Evolutionary conservation across 495 filamentous ascomycete genomes (phyloP).

Genomic region (Penicillium robsamsonii): DNA sequence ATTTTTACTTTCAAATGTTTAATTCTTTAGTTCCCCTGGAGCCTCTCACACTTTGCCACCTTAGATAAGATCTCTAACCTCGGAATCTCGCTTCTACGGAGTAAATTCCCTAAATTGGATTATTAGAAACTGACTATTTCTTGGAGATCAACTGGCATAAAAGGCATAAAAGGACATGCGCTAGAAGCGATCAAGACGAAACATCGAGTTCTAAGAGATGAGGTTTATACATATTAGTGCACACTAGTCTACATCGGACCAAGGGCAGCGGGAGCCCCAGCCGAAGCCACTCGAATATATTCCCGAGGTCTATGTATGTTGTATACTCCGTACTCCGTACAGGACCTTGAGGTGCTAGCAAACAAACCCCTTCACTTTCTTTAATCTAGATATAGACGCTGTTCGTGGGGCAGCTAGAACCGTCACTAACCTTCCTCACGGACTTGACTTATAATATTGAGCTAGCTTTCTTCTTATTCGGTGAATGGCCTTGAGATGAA

Average conservation of each 20-base stretch:
- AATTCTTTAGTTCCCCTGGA: conserved; percentile 1
- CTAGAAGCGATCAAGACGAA: not conserved
- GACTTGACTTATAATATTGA: too few relatives aligned
- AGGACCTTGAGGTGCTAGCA: too few relatives aligned
- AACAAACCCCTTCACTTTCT: too few relatives aligned
- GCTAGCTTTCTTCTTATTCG: too few relatives aligned
- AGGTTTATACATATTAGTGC: not conserved
- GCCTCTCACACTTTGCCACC: conserved; percentile 6
- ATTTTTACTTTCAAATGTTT: not conserved
- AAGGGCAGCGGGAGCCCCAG: not conserved
- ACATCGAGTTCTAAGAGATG: not conserved
- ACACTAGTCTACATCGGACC: not conserved
- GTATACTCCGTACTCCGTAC: not conserved
- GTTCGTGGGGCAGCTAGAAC: too few relatives aligned
- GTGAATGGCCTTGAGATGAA: too few relatives aligned
- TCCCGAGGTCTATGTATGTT: not conserved
- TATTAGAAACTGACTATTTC: too few relatives aligned
- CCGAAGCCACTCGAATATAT: not conserved
- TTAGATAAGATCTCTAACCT: conserved; percentile 13
- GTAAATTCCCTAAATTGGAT: too few relatives aligned
- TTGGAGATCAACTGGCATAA: too few relatives aligned
- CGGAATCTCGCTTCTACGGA: not conserved
- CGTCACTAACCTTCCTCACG: too few relatives aligned
- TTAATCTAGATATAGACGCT: too few relatives aligned
- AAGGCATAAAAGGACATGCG: not conserved